These are phyloP conservation scores for Styphnolobium japonicum DNA, from an alignment of 306 rosid genomes.

Conservation along the genomic window DNA sequence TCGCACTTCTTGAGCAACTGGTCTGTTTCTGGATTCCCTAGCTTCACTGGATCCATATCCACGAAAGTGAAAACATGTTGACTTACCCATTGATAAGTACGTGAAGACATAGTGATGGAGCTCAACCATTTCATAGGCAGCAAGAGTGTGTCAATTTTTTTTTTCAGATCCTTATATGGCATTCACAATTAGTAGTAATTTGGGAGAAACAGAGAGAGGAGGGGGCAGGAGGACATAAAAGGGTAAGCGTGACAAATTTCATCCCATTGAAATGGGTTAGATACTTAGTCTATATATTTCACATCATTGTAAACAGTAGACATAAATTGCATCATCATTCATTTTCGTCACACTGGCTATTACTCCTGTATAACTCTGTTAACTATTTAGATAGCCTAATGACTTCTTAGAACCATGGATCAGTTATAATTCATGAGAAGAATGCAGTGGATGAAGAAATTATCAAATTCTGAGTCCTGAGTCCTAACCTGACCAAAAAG, in stretches of 20 bases:
- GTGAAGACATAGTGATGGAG: not conserved
- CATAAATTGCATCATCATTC: not conserved
- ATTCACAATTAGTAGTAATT: not conserved
- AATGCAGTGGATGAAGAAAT: not conserved
- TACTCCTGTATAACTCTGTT: not conserved
- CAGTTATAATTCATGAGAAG: not conserved
- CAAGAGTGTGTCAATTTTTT: not conserved
- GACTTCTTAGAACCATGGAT: not conserved
- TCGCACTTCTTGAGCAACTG: slow-evolving; percentile 41
- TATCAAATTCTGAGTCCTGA: not conserved
- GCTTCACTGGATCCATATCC: slow-evolving; percentile 49
- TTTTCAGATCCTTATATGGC: not conserved
- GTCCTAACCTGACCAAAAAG: slow-evolving; percentile 64
- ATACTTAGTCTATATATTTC: not conserved
- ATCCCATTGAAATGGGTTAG: not conserved
- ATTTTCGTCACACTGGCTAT: not conserved
- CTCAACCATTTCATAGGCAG: not conserved
- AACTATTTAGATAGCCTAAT: not conserved
- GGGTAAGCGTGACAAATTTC: not conserved
- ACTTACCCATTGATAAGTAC: not conserved
- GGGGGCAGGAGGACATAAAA: not conserved
- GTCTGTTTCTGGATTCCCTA: slow-evolving; percentile 60
- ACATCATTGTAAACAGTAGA: not conserved
- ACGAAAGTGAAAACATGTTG: not conserved
- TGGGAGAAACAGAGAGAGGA: no score